Evolutionary conservation across 2,329 filamentous ascomycete genomes (phyloP), one percentile per base, ranked within the genome.

Genomic region (Aspergillus sp.): DNA sequence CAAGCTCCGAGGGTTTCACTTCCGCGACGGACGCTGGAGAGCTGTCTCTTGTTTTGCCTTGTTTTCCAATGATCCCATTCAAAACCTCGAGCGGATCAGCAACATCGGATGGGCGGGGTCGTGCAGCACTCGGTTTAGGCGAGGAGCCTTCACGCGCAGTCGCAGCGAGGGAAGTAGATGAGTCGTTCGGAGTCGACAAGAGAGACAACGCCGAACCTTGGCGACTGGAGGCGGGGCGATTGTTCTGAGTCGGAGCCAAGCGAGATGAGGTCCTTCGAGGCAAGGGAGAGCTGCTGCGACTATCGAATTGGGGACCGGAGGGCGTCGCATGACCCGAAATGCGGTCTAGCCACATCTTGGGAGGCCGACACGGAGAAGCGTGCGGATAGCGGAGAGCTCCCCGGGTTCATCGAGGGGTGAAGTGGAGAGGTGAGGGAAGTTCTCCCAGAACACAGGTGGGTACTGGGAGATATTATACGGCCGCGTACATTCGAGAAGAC

Each of bases 301-400:
- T 74, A 52, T 68, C 87, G 61, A 83, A 82, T 62, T 87, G 85
- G 60, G 87, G 86, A 64, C 85, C 83, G 59, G 85, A 82, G 77
- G 86, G 80, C 74, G 85, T 87, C 59, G 88, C 85, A 76, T 90
- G 88, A 69, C 85, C 87, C 65, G 90, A 89, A 66, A 96, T 87
- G 75, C 92, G 89, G 80, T 97, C 92, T 73, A 96, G 87, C 92
- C 92, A 97, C 91, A 96, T 96, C 53, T 58, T 77, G 52, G 48
- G 51, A 49, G 58, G 55, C 56, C 51, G 52, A 58, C 57, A 59
- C 58, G 59, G 59, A 36, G 55, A 56, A 52, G 49, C 60, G 60
- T 63, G 60, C 64, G 58, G 51, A 45, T 52, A 59, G 25, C 55
- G 57, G 49, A 54, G 55, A 55, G 30, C 19, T 60, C 54, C 47